Conservation (phyloP, 495 filamentous ascomycete species). For the Tricharina praecox region DNA sequence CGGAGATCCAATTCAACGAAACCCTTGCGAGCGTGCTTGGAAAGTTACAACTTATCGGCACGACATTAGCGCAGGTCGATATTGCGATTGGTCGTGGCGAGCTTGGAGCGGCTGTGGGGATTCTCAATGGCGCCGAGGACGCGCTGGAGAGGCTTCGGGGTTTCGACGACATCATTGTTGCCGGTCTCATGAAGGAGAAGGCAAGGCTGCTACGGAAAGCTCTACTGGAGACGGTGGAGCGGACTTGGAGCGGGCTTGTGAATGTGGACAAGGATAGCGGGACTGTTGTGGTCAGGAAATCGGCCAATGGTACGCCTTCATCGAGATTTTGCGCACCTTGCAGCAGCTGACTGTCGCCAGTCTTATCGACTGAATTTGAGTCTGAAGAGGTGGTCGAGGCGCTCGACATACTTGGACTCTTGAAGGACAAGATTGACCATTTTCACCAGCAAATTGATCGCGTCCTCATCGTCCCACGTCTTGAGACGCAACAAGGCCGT, state of each 20-base stretch:
- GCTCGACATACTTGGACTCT: conserved; percentile 19
- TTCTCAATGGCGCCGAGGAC: conserved; percentile 27
- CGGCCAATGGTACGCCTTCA: conserved; percentile 31
- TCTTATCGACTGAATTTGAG: background rate
- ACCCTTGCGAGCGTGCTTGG: conserved; percentile 38
- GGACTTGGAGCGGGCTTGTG: conserved; percentile 38
- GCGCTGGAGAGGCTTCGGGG: conserved; percentile 15
- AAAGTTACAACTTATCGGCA: conserved; percentile 31
- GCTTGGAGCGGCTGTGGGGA: conserved; percentile 9
- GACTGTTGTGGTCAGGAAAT: conserved; percentile 34
- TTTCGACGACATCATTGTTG: conserved; percentile 13
- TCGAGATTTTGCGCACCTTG: no score
- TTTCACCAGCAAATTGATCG: conserved; percentile 38
- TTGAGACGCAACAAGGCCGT: conserved; percentile 15
- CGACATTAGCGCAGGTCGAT: conserved; percentile 16
- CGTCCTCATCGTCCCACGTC: conserved; percentile 36
- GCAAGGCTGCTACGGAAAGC: conserved; percentile 11
- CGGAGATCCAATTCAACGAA: conserved; percentile 51
- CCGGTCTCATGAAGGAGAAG: conserved; percentile 19
- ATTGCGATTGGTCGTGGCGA: conserved; percentile 4
- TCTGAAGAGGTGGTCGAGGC: conserved; percentile 8
- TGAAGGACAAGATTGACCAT: conserved; percentile 33
- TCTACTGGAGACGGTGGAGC: conserved; percentile 37
- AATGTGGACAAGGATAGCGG: conserved; percentile 35
- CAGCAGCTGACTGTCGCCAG: background rate